Base-by-base conservation (phyloP, 2,329 filamentous ascomycete genomes). In the Claviceps spartinae region DNA sequence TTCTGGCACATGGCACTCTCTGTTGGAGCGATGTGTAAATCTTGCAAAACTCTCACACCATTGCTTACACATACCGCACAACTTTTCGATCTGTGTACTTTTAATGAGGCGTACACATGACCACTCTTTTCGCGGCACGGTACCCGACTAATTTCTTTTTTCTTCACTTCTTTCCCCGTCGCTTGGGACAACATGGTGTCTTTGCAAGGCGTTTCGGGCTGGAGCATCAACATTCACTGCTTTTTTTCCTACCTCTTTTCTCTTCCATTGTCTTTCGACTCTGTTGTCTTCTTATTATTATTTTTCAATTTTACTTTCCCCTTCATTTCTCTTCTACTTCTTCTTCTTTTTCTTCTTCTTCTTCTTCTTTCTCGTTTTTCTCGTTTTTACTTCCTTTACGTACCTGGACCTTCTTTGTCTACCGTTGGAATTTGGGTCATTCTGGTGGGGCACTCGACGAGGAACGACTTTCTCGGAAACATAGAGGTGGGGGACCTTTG, bases 141-240 rank as follows among this genome's bases (percentile, higher is more conserved):
- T 14, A 22, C 14, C 41, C 20, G 20, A 22, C 41, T 5, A 24
- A 24, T 22, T 14, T 24, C 9, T 26, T 26, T 14, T 6, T n/a
- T n/a, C 3, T 26, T 16, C 13, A 7, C 13, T 24, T 44, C 24
- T 26, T 36, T 38, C 20, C 40, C 16, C 22, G 38, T 14, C 26
- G 8, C 45, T 42, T 43, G 54, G 55, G 55, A 58, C 13, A 36
- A 52, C 49, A n/a, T 20, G 8, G 4, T 47, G 63, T 60, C 55
- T 60, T 65, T 61, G 62, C 61, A 60, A 58, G 64, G 61, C 64
- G 65, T 67, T 66, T 56, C 60, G 61, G 57, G 51, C 36, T 24
- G 54, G 54, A 57, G 54, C 55, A 56, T 55, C 49, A 55, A 48
- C 54, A 54, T 59, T 53, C 34, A 55, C 60, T 58, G 54, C 51